Percentiles rank a stretch among this genome's conserved stretches.
phyloP scores from a whole-genome alignment of 2,329 filamentous ascomycete genomes.

The Epicoccum sorghinum region DNA sequence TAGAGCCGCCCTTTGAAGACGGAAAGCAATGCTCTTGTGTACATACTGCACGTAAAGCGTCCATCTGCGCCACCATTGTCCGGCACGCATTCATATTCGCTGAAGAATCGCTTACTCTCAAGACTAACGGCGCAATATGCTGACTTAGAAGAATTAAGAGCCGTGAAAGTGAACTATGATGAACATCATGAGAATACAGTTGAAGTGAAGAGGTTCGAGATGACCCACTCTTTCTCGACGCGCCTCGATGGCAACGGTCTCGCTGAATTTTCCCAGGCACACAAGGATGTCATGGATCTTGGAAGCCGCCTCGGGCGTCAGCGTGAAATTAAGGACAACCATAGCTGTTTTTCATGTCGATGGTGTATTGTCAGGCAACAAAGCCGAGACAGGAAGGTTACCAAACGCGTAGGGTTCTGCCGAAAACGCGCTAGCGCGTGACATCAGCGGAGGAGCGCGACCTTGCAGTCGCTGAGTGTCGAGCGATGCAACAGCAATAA shows the following conservation, averaged over 20 bases:
- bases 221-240: conserved; percentile 66
- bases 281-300: conserved; percentile 74
- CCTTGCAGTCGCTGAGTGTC: conserved; percentile 6
- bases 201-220: conserved; percentile 17
- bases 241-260: conserved; percentile 77
- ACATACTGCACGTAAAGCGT: conserved; percentile 75
- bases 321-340: conserved; percentile 69
- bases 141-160: conserved; percentile 80
- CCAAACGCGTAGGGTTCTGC: not conserved
- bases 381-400: not conserved
- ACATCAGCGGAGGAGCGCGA: conserved; percentile 20
- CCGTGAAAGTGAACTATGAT: conserved; percentile 69
- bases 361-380: not conserved
- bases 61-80: conserved; percentile 45
- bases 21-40: conserved; percentile 71
- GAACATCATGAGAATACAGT: conserved; percentile 24
- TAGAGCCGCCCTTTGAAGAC: conserved; percentile 73
- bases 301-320: conserved; percentile 74
- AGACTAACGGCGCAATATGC: conserved; percentile 77
- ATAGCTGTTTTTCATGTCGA: conserved; percentile 36
- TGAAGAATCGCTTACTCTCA: conserved; percentile 71
- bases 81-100: conserved; percentile 69
- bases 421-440: conserved; percentile 29
- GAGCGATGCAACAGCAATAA: conserved; percentile 10
- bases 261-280: conserved; percentile 80